phyloP scores from a whole-genome alignment of 768 basidiomycete species.

The Trametes cingulata region DNA sequence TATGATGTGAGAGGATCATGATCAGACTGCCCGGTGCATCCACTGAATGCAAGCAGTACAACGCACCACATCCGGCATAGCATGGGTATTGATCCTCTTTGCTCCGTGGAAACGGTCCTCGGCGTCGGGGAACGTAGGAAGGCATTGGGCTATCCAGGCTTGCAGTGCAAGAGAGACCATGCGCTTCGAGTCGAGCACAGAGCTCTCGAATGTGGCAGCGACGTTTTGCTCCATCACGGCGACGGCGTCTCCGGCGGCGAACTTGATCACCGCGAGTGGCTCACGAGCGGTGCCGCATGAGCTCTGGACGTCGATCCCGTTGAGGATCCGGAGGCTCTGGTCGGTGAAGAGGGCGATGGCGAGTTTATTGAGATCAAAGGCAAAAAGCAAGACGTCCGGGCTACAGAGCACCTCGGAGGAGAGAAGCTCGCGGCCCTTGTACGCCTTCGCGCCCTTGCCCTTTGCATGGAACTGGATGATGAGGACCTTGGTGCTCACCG shows the following conservation, averaged over 20 bases:
- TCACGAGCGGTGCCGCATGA: slow-evolving; percentile 35
- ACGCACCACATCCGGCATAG: slow-evolving; percentile 39
- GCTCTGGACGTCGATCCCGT: slow-evolving; percentile 62
- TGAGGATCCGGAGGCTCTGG: slow-evolving; percentile 42
- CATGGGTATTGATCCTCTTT: slow-evolving; percentile 45
- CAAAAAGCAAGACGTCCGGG: slow-evolving; percentile 44
- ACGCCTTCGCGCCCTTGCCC: slow-evolving; percentile 21
- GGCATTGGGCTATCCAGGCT: slow-evolving; percentile 37
- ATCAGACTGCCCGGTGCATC: background rate
- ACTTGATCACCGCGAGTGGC: slow-evolving; percentile 44
- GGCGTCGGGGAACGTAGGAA: slow-evolving; percentile 43
- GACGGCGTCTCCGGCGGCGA: slow-evolving; percentile 20
- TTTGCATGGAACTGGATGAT: slow-evolving; percentile 27
- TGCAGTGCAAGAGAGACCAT: slow-evolving; percentile 22
- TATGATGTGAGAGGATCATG: slow-evolving; percentile 2
- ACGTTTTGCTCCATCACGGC: slow-evolving; percentile 27
- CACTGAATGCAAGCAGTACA: background rate
- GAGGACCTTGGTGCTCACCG: slow-evolving; percentile 34
- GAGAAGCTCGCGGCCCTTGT: slow-evolving; percentile 31
- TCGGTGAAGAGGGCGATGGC: slow-evolving; percentile 49
- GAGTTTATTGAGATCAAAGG: slow-evolving; percentile 55
- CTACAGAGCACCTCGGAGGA: slow-evolving; percentile 48
- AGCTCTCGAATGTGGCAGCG: slow-evolving; percentile 19
- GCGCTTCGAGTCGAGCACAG: slow-evolving; percentile 12
- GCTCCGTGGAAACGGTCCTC: slow-evolving; percentile 45